These are phyloP conservation scores for Hirsutella rhossiliensis DNA, from an alignment of 2,329 filamentous ascomycete genomes.

Conservation along the genomic window DNA sequence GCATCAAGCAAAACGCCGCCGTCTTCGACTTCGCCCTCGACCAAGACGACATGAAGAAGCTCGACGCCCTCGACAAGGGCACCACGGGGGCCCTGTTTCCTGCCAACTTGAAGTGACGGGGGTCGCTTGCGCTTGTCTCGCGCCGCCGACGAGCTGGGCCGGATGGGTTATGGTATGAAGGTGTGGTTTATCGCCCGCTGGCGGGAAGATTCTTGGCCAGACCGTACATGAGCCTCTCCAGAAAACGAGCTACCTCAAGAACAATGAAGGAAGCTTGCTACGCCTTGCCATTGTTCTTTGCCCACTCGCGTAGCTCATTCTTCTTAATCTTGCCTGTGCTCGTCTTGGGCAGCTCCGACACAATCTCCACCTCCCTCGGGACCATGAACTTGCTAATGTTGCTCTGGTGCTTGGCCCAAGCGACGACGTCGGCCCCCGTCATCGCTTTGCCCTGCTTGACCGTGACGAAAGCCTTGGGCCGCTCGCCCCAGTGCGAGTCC, in stretches of 20 bases:
- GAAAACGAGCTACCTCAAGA: background rate
- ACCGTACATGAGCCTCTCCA: too few species aligned
- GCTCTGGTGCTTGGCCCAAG: conserved; percentile 74
- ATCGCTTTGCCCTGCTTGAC: conserved; percentile 50
- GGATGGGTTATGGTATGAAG: too few species aligned
- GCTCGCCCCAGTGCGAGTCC: conserved; percentile 87
- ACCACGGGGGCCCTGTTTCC: conserved; percentile 16
- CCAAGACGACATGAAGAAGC: conserved; percentile 38
- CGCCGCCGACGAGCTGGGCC: background rate
- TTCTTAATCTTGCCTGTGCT: conserved; percentile 96
- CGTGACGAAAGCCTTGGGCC: conserved; percentile 90
- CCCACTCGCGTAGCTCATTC: conserved; percentile 83
- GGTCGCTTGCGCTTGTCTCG: background rate
- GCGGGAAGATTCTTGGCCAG: too few species aligned
- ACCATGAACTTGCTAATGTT: conserved; percentile 88
- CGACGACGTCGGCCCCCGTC: conserved; percentile 53
- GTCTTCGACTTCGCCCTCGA: conserved; percentile 49
- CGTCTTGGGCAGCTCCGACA: conserved; percentile 88
- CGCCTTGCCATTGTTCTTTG: conserved; percentile 21
- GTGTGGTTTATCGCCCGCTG: too few species aligned
- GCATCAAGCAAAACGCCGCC: conserved; percentile 48
- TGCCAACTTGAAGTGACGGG: conserved; percentile 12
- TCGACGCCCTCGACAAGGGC: conserved; percentile 19
- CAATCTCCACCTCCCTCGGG: conserved; percentile 58
- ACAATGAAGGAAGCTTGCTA: background rate